These are phyloP conservation scores for Ambrosiella cleistominuta DNA, from an alignment of 2,329 filamentous ascomycete genomes.

Conservation along the genomic window DNA sequence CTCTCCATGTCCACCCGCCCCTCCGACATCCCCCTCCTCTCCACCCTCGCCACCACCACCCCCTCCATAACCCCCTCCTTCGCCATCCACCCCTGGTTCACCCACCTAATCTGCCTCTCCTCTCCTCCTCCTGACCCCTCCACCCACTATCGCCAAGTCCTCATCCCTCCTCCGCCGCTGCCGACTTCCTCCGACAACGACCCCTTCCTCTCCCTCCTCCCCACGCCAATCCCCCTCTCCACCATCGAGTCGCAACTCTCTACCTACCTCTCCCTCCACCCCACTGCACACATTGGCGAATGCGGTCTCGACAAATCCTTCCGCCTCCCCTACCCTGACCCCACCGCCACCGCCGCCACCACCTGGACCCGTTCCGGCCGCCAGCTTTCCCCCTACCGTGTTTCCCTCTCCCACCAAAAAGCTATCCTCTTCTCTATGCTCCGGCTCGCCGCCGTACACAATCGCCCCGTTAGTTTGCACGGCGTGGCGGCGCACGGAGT, in stretches of 20 bases:
- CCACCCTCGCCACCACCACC: constrained; percentile 26
- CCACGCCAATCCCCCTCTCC: constrained; percentile 42
- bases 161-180: constrained; percentile 54
- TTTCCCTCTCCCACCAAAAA: constrained; percentile 51
- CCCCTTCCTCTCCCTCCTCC: constrained; percentile 32
- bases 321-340: constrained; percentile 37
- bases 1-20: constrained; percentile 63
- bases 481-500: constrained; percentile 62
- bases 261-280: constrained; percentile 35
- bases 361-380: constrained; percentile 55
- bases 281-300: constrained; percentile 55
- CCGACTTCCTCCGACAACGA: constrained; percentile 26
- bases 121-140: constrained; percentile 11
- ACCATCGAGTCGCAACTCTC: constrained; percentile 39
- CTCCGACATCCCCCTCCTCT: constrained; percentile 59
- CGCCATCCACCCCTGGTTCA: constrained; percentile 81
- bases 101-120: constrained; percentile 54
- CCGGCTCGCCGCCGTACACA: constrained; percentile 49
- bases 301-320: constrained; percentile 64
- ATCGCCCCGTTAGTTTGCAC: constrained; percentile 49
- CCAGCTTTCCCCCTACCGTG: constrained; percentile 47
- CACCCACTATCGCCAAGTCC: constrained; percentile 38
- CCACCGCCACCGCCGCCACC: constrained; percentile 27
- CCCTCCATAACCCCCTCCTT: constrained; percentile 41
- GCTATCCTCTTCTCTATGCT: constrained; percentile 50